Evolutionary conservation across 345 rosid species (phyloP), one percentile per base, ranked within the genome.

Genomic region (Hypericum androsaemum): DNA sequence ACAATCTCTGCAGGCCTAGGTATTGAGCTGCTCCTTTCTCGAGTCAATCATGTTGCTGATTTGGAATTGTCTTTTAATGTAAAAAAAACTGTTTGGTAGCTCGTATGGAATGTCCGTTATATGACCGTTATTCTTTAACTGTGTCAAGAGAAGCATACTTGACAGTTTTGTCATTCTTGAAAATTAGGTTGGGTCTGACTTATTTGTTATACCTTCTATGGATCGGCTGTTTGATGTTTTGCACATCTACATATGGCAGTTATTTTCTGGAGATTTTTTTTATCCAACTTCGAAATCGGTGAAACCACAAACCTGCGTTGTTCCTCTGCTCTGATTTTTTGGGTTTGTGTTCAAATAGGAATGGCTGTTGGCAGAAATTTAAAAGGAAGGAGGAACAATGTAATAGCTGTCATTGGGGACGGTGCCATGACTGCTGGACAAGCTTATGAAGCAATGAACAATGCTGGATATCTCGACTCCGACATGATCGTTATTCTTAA

Each of bases 351-450:
- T n/a, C n/a, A 56, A 54, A 41, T 69, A 90, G 98, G 98, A 53
- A 90, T 90, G 98, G 96, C 98, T 0, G 89, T 87, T 22, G 96
- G 95, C 28, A 76, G 98, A 68, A 96, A 90, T 75, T 69, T 90
- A 41, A 84, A 87, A 52, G 96, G 89, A 60, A 73, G 73, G 56
- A 72, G 57, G 45, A 87, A 87, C 74, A 67, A 81, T 37, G 92
- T 90, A 44, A 69, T 87, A 42, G 83, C 94, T 40, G 84, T 90
- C 50, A 90, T 90, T 16, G 96, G 98, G 22, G 98, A 90, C 56
- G 98, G 96, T 52, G 98, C 98, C 16, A 90, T 90, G 98, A 90
- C 98, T 1, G 98, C 98, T 15, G 98, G 98, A n/a, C 96, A 90
- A 54, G 98, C 98, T 65, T 90, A 82, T 56, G 98, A 90, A 74